Evolutionary conservation across 768 basidiomycete species (phyloP).

Genomic region (Mycena indigotica): DNA sequence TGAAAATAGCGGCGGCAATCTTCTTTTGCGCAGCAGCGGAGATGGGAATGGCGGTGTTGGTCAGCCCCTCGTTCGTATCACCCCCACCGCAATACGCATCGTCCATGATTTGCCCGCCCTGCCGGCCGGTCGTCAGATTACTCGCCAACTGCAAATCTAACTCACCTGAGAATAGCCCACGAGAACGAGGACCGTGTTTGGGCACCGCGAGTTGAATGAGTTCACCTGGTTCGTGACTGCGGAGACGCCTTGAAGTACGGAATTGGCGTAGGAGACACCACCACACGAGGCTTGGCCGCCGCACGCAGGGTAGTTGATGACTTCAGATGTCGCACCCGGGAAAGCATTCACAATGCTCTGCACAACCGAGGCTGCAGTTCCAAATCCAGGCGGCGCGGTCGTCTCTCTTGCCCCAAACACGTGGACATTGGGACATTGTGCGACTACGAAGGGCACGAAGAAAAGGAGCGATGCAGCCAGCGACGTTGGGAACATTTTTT

Average conservation of each 20-base stretch:
- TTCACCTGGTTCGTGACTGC: slow-evolving; percentile 35
- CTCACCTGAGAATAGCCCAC: slow-evolving; percentile 40
- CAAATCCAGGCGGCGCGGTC: slow-evolving; percentile 34
- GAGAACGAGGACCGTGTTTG: slow-evolving; percentile 33
- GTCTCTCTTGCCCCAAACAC: slow-evolving; percentile 39
- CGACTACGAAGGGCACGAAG: slow-evolving; percentile 15
- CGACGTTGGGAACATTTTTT: too few species aligned
- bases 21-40: slow-evolving; percentile 30
- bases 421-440: slow-evolving; percentile 34
- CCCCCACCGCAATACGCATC: slow-evolving; percentile 38
- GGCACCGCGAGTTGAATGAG: slow-evolving; percentile 35
- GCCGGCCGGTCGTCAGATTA: too few species aligned
- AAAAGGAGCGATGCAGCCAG: slow-evolving; percentile 20
- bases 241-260: slow-evolving; percentile 31
- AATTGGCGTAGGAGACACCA: slow-evolving; percentile 35
- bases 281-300: slow-evolving; percentile 37
- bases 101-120: slow-evolving; percentile 39
- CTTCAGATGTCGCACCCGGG: slow-evolving; percentile 34
- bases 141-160: too few species aligned
- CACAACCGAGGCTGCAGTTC: slow-evolving; percentile 33
- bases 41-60: slow-evolving; percentile 34
- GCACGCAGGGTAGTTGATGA: slow-evolving; percentile 39
- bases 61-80: slow-evolving; percentile 34
- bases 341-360: slow-evolving; percentile 30
- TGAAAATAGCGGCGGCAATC: slow-evolving; percentile 38